A percentile compares a stretch with the other conserved stretches of the same genome.
Conservation (phyloP, 2,329 filamentous ascomycete species). For the Zasmidium citrigriseum region DNA sequence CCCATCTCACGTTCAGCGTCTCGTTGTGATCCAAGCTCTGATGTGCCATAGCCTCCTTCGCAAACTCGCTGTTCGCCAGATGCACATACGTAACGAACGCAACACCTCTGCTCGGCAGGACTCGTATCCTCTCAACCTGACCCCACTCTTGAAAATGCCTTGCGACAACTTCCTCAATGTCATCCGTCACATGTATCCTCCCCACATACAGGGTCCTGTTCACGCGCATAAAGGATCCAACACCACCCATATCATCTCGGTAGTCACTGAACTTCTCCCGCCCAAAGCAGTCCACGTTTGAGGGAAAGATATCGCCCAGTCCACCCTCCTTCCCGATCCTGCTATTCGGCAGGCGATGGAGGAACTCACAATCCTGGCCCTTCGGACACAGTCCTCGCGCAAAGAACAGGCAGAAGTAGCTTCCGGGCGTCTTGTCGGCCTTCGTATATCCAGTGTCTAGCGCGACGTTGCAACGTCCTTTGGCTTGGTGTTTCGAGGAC, state of each 20-base stretch:
- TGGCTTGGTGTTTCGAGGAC: constrained; percentile 77
- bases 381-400: constrained; percentile 79
- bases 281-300: constrained; percentile 93
- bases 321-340: constrained; percentile 41
- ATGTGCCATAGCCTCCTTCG: constrained; percentile 83
- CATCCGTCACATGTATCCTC: constrained; percentile 90
- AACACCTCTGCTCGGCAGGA: constrained; percentile 85
- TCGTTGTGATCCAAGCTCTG: constrained; percentile 90
- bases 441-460: constrained; percentile 58
- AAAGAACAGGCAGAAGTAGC: constrained; percentile 92
- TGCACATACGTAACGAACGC: constrained; percentile 95
- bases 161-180: constrained; percentile 94
- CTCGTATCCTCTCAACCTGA: constrained; percentile 80
- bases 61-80: constrained; percentile 85
- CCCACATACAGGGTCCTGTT: constrained; percentile 94
- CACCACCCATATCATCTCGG: constrained; percentile 95
- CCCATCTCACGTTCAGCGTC: constrained; percentile 94
- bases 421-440: constrained; percentile 57
- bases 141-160: constrained; percentile 98
- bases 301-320: constrained; percentile 85
- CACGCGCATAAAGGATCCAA: constrained; percentile 88
- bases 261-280: constrained; percentile 92
- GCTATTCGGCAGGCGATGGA: constrained; percentile 77
- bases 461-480: constrained; percentile 82
- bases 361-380: constrained; percentile 89